Conservation (phyloP, 805 yeast genomes). For the Barnettozyma populi region DNA sequence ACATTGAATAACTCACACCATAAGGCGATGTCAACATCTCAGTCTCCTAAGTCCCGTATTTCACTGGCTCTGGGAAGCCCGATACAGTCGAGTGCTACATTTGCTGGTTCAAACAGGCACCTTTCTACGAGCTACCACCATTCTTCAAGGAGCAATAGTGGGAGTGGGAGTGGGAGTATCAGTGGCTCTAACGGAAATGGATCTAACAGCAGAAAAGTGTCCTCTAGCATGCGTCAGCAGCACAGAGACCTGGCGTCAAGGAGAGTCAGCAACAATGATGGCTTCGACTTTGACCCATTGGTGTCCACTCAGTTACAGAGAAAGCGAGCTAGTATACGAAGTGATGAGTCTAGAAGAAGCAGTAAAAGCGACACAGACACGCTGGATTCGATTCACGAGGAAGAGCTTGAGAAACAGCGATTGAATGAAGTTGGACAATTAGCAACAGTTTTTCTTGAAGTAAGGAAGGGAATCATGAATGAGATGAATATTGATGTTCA, state of each 20-base stretch:
- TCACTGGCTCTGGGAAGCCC: slow-evolving; percentile 1
- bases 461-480: slow-evolving; percentile 36
- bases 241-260: background rate
- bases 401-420: slow-evolving; percentile 2
- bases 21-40: background rate
- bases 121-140: background rate
- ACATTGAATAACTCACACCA: background rate
- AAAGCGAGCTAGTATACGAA: background rate
- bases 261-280: slow-evolving; percentile 10
- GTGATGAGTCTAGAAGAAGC: slow-evolving; percentile 1
- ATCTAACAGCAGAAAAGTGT: background rate
- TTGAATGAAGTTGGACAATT: slow-evolving; percentile 33
- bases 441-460: slow-evolving; percentile 35
- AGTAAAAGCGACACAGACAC: background rate
- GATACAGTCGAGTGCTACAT: background rate
- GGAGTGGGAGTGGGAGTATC: background rate
- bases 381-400: background rate
- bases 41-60: background rate
- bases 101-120: background rate
- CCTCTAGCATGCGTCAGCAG: background rate
- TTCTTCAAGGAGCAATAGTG: background rate
- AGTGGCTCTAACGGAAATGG: background rate
- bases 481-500: slow-evolving; percentile 36
- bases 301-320: background rate
- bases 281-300: slow-evolving; percentile 25